phyloP scores from a whole-genome alignment of 2,329 filamentous ascomycete species.

The Immersiporthe knoxdaviesiana region DNA sequence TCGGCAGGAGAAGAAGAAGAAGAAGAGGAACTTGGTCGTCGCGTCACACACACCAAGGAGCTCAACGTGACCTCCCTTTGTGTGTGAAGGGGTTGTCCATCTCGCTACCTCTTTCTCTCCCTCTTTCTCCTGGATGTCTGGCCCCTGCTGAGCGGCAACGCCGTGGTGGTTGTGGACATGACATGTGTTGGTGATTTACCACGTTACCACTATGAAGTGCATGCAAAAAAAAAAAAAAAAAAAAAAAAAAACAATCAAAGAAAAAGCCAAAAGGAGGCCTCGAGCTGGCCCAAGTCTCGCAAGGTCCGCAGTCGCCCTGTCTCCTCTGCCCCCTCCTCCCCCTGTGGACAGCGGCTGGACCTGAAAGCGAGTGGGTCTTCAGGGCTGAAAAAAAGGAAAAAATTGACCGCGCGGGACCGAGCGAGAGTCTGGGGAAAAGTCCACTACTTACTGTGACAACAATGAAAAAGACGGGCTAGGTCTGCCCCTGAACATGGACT shows the following conservation, averaged over 20 bases:
- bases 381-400: slow-evolving; percentile 18
- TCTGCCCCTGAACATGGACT: slow-evolving; percentile 5
- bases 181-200: neutral
- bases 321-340: neutral
- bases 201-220: neutral
- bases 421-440: slow-evolving; percentile 27
- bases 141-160: neutral
- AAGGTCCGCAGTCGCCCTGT: neutral
- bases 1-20: neutral
- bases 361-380: slow-evolving; percentile 9
- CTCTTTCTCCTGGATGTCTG: neutral
- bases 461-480: slow-evolving; percentile 4
- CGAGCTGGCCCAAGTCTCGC: neutral
- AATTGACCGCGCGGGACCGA: neutral
- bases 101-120: neutral
- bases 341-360: slow-evolving; percentile 17
- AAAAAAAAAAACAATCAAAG: neutral
- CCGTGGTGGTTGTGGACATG: neutral
- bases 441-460: neutral
- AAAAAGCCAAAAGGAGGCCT: neutral
- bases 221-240: neutral
- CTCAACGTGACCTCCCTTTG: too few relatives aligned
- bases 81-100: neutral
- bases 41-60: too few relatives aligned
- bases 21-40: too few relatives aligned